Evolutionary conservation across 2,329 filamentous ascomycete species (phyloP).

Genomic region (Talaromyces sp.): DNA sequence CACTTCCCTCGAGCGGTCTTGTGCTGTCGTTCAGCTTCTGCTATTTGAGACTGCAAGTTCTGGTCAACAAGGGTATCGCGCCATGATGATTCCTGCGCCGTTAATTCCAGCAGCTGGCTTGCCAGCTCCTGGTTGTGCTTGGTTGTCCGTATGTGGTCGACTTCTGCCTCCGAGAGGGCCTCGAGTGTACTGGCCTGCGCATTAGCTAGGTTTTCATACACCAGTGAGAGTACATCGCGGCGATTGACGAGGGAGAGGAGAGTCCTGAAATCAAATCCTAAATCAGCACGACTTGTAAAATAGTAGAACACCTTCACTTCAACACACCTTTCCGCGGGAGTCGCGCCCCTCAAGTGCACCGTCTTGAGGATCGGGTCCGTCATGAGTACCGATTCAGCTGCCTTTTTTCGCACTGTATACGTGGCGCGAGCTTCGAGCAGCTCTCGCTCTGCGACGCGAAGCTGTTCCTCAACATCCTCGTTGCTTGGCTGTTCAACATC

Average conservation of each 20-base stretch:
- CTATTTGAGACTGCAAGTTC: conserved; percentile 50
- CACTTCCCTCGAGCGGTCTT: conserved; percentile 60
- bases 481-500: conserved; percentile 35
- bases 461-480: conserved; percentile 47
- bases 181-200: conserved; percentile 47
- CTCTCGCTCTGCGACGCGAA: conserved; percentile 54
- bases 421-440: conserved; percentile 65
- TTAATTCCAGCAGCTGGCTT: conserved; percentile 57
- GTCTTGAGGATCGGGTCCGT: conserved; percentile 72
- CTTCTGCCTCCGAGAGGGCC: conserved; percentile 52
- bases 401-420: conserved; percentile 64
- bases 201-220: conserved; percentile 55
- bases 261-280: conserved; percentile 42
- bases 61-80: conserved; percentile 50
- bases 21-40: conserved; percentile 53
- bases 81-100: conserved; percentile 48
- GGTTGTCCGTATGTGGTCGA: conserved; percentile 52
- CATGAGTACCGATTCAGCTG: conserved; percentile 62
- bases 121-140: conserved; percentile 60
- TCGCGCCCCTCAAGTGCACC: conserved; percentile 62
- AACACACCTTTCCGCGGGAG: conserved; percentile 60
- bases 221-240: conserved; percentile 61
- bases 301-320: neutral
- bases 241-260: conserved; percentile 60
- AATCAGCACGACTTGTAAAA: conserved; percentile 1